These are phyloP conservation scores for Luvunga scandens DNA, from an alignment of 345 rosid genomes.

Conservation along the genomic window DNA sequence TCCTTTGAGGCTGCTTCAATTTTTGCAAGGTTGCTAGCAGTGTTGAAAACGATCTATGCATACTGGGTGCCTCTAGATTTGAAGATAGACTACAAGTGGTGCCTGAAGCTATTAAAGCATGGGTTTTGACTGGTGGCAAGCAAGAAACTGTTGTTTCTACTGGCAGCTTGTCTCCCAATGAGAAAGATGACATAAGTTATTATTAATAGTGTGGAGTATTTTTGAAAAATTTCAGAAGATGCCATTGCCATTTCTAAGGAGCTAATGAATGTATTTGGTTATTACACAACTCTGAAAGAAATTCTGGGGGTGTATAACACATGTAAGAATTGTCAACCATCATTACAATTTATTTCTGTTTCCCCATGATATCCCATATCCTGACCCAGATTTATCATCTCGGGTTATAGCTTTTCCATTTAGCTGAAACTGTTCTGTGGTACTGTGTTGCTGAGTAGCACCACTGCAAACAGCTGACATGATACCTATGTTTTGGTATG, in stretches of 20 bases:
- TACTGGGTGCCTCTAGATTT: constrained; percentile 87
- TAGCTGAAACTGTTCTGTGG: constrained; percentile 80
- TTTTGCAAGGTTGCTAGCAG: constrained; percentile 73
- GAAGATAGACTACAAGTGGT: constrained; percentile 98
- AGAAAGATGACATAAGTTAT: constrained; percentile 71
- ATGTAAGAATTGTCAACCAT: constrained; percentile 37
- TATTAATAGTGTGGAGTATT: constrained; percentile 69
- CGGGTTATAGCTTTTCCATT: constrained; percentile 71
- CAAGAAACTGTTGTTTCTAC: constrained; percentile 97
- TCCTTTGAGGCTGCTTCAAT: constrained; percentile 70
- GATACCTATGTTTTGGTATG: constrained; percentile 96
- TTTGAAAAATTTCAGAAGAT: constrained; percentile 70
- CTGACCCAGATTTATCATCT: constrained; percentile 24
- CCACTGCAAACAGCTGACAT: constrained; percentile 97
- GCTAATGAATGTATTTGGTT: constrained; percentile 31
- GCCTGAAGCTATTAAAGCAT: constrained; percentile 91
- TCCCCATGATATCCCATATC: constrained; percentile 6
- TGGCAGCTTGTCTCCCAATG: constrained; percentile 88
- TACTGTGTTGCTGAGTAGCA: constrained; percentile 95
- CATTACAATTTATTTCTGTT: constrained; percentile 6
- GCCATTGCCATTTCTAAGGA: constrained; percentile 54
- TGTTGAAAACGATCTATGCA: constrained; percentile 56
- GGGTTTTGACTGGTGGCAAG: constrained; percentile 98
- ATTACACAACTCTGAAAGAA: constrained; percentile 29
- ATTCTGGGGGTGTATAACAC: constrained; percentile 32